Base-by-base conservation (phyloP, 2,329 filamentous ascomycete genomes). In the Colletotrichum horii region DNA sequence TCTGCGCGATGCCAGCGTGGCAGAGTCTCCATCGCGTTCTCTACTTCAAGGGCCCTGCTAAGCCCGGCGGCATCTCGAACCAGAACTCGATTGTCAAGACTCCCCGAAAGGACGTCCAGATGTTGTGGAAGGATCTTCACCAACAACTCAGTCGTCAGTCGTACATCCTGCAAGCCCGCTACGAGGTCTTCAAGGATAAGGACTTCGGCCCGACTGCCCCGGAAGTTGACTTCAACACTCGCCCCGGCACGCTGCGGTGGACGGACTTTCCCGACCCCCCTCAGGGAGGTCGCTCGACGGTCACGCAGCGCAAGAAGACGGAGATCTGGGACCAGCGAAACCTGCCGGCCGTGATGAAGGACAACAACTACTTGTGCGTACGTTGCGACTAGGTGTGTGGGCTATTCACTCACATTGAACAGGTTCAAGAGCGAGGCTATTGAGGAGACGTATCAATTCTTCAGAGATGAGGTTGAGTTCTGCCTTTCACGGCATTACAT, bases 191-290 rank as follows among this genome's bases (percentile, higher is more conserved):
- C 24, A 85, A 84, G 65, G 85, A 90, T 34, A 81, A 82, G 6
- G 87, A 90, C 75, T 87, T 91, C 78, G 87, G 87, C 24, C 81
- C 81, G 14, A 80, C 80, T 3, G 76, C 81, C 1, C 74, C 81
- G 4, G 74, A 75, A 43, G 78, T 81, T 71, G 84, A 88, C 52
- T 84, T 89, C 55, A 87, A 90, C 75, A 79, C 82, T 8, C 80
- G 83, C 1, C 83, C 84, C 0, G 90, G 89, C 22, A 87, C 88
- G 5, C 80, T 93, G 73, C 84, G 88, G 60, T 93, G 91, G 90
- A 88, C 85, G 8, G 91, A 93, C 77, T 86, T 93, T 60, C 91
- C 92, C 2, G 91, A 93, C 76, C 91, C 91, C 19, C 84, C 87
- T 2, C 85, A 85, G 28, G n/a, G n/a, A 22, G 85, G 84, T 15